Evolutionary conservation across 805 yeast genomes (phyloP).

Genomic region (Helenozyma rhizophorensis): DNA sequence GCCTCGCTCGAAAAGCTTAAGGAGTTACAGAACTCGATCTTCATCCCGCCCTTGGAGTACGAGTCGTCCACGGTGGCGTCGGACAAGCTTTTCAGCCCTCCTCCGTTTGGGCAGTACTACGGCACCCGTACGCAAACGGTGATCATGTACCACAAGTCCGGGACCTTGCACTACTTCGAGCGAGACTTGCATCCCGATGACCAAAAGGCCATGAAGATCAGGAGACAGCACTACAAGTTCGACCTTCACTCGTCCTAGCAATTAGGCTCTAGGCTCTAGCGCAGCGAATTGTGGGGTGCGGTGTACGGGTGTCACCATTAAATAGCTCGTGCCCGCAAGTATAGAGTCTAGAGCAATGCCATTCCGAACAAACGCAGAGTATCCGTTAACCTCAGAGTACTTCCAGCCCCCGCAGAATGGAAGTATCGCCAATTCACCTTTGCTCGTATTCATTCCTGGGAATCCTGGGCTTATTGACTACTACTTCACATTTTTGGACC

Average conservation of each 20-base stretch:
- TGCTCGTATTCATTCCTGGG: slow-evolving; percentile 66
- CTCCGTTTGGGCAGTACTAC: slow-evolving; percentile 39
- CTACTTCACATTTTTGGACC: slow-evolving; percentile 51
- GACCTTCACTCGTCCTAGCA: slow-evolving; percentile 6
- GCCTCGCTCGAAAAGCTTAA: slow-evolving; percentile 19
- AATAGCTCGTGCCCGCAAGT: too few relatives aligned
- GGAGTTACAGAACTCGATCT: slow-evolving; percentile 56
- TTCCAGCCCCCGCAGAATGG: slow-evolving; percentile 15
- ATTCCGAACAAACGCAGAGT: slow-evolving; percentile 10
- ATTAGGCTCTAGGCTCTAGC: not conserved
- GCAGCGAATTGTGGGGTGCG: not conserved
- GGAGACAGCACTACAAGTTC: slow-evolving; percentile 13
- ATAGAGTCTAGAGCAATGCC: too few relatives aligned
- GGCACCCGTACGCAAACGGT: slow-evolving; percentile 90
- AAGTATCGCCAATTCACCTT: slow-evolving; percentile 6
- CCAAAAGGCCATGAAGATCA: slow-evolving; percentile 5
- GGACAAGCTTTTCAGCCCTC: too few relatives aligned
- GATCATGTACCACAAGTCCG: slow-evolving; percentile 53
- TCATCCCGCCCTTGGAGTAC: slow-evolving; percentile 59
- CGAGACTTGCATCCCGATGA: slow-evolving; percentile 42
- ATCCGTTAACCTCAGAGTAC: slow-evolving; percentile 28
- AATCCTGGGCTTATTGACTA: slow-evolving; percentile 72
- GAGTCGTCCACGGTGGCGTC: slow-evolving; percentile 11
- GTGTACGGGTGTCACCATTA: slow-evolving; percentile 2
- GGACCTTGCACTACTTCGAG: slow-evolving; percentile 55